A percentile compares a stretch with the other conserved stretches of the same genome.
Evolutionary conservation across 2,329 filamentous ascomycete genomes (phyloP).

Genomic region (Penicillium sp.): DNA sequence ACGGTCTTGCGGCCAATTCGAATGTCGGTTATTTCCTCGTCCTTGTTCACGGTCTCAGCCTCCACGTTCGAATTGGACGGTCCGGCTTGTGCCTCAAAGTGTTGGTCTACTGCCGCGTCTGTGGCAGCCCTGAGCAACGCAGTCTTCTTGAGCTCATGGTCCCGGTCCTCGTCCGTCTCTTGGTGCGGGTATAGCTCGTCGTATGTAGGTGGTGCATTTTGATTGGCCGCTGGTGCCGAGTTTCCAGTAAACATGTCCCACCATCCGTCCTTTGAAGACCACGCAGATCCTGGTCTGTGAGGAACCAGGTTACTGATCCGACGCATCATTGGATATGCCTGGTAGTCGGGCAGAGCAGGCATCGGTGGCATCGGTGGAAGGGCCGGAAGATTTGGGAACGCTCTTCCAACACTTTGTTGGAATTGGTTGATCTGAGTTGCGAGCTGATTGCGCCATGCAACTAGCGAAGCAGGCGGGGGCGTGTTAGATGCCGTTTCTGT

Average conservation of each 20-base stretch:
- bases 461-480: constrained; percentile 59
- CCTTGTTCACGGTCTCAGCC: constrained; percentile 4
- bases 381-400: constrained; percentile 59
- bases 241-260: constrained; percentile 62
- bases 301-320: constrained; percentile 70
- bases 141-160: constrained; percentile 36
- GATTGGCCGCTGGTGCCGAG: constrained; percentile 41
- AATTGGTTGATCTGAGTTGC: constrained; percentile 71
- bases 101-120: constrained; percentile 42
- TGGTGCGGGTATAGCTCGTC: constrained; percentile 68
- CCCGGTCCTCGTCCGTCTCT: constrained; percentile 32
- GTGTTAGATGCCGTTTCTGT: constrained; percentile 30
- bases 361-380: constrained; percentile 62
- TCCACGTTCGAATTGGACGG: constrained; percentile 18
- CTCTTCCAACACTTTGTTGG: constrained; percentile 65
- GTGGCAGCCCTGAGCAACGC: constrained; percentile 41
- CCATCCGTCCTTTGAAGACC: constrained; percentile 51
- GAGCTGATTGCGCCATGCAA: constrained; percentile 70
- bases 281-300: constrained; percentile 54
- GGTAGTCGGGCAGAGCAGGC: constrained; percentile 64
- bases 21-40: constrained; percentile 36
- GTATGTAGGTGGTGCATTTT: constrained; percentile 67
- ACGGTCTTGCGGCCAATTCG: constrained; percentile 38
- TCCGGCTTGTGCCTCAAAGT: constrained; percentile 37
- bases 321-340: constrained; percentile 67